Percentiles rank a stretch among this genome's conserved stretches.
Conservation (phyloP, 352 stramenopile genomes). For the Halophytophthora batemanensis region DNA sequence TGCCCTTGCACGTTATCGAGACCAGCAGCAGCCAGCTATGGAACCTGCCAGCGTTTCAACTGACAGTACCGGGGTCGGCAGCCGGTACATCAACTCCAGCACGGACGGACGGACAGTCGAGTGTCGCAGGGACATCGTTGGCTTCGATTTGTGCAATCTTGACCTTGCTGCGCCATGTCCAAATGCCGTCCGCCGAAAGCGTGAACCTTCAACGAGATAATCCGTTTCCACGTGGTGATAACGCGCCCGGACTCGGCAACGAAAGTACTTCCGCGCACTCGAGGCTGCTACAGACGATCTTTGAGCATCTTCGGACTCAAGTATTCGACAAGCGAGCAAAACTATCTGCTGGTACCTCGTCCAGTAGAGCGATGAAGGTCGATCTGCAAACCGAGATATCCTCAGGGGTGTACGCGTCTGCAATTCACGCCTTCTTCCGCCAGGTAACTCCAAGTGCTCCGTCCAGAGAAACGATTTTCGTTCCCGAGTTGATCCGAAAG, state of each 20-base stretch:
- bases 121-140: constrained; percentile 31
- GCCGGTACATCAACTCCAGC: not conserved
- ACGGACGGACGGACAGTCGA: constrained; percentile 25
- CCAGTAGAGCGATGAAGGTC: constrained; percentile 24
- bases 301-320: constrained; percentile 35
- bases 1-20: constrained; percentile 33
- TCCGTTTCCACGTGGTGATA: constrained; percentile 4
- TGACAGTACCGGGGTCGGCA: constrained; percentile 16
- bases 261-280: constrained; percentile 17
- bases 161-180: constrained; percentile 28
- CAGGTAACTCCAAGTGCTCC: constrained; percentile 5
- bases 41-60: constrained; percentile 46
- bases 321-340: constrained; percentile 19
- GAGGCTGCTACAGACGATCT: constrained; percentile 31
- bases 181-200: constrained; percentile 15
- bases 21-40: constrained; percentile 31
- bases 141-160: constrained; percentile 28
- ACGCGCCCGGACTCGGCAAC: constrained; percentile 6
- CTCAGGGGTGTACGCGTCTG: constrained; percentile 30
- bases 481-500: constrained; percentile 35
- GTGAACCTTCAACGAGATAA: not conserved
- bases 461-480: constrained; percentile 16
- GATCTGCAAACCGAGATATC: constrained; percentile 36
- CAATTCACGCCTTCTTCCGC: constrained; percentile 36
- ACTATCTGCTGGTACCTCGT: constrained; percentile 3